These are phyloP conservation scores for Yarrowia bubula DNA, from an alignment of 805 yeast species.

Conservation along the genomic window DNA sequence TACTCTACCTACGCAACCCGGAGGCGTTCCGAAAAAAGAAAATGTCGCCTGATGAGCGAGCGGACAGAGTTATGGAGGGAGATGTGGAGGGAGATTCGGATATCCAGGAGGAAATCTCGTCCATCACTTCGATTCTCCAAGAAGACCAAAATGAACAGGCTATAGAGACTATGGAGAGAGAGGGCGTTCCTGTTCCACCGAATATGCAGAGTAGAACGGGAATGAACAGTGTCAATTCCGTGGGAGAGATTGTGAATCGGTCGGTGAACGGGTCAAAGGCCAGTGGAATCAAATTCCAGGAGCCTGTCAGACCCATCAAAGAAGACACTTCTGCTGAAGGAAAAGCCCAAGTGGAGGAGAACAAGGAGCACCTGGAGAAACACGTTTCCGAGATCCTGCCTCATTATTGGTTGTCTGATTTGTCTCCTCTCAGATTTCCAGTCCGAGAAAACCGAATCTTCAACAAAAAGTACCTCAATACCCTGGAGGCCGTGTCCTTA, in stretches of 20 bases:
- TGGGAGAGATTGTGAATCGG: neutral
- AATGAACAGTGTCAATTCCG: neutral
- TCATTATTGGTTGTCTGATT: constrained; percentile 57
- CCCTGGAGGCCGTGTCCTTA: constrained; percentile 29
- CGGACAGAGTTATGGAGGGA: neutral
- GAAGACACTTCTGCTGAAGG: neutral
- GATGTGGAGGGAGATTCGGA: neutral
- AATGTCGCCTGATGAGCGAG: constrained; percentile 7
- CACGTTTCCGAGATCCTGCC: constrained; percentile 28
- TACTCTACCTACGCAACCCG: constrained; percentile 49
- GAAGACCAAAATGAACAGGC: constrained; percentile 4
- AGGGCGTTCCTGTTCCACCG: neutral
- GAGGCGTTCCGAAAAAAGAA: constrained; percentile 52
- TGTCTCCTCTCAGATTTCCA: constrained; percentile 69
- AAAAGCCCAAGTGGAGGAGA: neutral
- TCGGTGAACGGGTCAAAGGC: too few relatives aligned
- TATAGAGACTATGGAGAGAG: neutral
- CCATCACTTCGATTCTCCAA: neutral
- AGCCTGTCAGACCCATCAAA: constrained; percentile 24
- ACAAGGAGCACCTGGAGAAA: neutral
- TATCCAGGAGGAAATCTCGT: neutral
- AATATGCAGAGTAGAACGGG: neutral
- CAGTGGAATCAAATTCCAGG: constrained; percentile 56
- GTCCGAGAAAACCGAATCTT: constrained; percentile 66
- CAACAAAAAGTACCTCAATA: constrained; percentile 29